A percentile compares a stretch with the other conserved stretches of the same genome.
These are phyloP conservation scores for Colletotrichum theobromicola DNA, from an alignment of 2,329 filamentous ascomycete species.

Conservation along the genomic window DNA sequence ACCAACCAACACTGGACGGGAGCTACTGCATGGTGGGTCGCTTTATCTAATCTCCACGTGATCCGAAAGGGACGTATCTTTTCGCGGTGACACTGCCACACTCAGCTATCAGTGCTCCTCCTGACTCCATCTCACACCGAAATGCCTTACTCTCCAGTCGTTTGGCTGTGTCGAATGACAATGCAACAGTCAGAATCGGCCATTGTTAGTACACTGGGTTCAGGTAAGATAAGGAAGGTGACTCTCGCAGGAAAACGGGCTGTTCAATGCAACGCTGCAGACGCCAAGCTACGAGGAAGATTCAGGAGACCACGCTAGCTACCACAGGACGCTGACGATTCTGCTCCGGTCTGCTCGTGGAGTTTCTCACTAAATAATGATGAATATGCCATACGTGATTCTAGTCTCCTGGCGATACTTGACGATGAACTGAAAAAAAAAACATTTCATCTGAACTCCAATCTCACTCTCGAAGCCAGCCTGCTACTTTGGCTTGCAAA, in stretches of 20 bases:
- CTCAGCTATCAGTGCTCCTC: no score
- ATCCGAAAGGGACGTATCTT: not conserved
- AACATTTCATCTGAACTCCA: not conserved
- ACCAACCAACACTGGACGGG: not conserved
- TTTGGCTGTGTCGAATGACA: no score
- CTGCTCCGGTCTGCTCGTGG: not conserved
- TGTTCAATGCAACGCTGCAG: not conserved
- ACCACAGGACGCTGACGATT: accelerated
- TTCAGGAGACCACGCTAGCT: not conserved
- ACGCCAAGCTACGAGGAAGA: not conserved
- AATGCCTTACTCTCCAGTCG: no score
- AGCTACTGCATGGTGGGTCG: not conserved
- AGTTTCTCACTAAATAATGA: not conserved
- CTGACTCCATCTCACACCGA: no score
- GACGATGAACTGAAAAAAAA: not conserved
- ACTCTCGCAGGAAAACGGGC: not conserved
- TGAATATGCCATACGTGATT: accelerated
- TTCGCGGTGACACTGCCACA: no score
- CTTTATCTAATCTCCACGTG: not conserved
- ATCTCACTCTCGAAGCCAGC: accelerated
- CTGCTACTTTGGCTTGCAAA: not conserved
- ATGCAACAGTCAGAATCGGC: no score
- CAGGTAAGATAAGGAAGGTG: not conserved
- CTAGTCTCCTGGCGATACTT: not conserved
- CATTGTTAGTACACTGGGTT: not conserved